These are phyloP conservation scores for Serendipita sp. DNA, from an alignment of 768 basidiomycete species.

Conservation along the genomic window DNA sequence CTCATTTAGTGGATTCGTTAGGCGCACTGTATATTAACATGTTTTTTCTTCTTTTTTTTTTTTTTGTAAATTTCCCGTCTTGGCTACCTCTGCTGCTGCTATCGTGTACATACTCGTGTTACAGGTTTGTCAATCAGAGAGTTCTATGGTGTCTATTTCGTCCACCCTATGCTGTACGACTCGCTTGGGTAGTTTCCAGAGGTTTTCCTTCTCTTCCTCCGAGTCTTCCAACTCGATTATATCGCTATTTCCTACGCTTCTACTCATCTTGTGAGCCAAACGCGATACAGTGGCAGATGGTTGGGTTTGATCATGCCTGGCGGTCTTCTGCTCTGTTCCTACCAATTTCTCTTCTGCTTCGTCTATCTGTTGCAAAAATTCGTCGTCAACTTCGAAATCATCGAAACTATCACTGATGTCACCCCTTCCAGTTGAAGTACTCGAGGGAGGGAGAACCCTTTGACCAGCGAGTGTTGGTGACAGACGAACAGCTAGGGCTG, in stretches of 20 bases:
- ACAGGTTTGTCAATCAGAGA: neutral
- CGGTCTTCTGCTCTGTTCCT: neutral
- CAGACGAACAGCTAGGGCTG: neutral
- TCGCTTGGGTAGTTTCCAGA: neutral
- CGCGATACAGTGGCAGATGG: neutral
- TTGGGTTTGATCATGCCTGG: neutral
- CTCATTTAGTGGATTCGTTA: too few species aligned
- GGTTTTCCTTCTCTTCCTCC: neutral
- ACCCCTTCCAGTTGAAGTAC: slow-evolving; percentile 10
- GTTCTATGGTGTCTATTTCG: neutral
- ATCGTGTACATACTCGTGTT: neutral
- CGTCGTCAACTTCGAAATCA: slow-evolving; percentile 24
- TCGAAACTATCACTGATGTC: slow-evolving; percentile 14
- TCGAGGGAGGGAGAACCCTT: slow-evolving; percentile 12
- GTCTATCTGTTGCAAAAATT: slow-evolving; percentile 26
- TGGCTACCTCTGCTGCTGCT: neutral
- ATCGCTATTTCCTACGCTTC: neutral
- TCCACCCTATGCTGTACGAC: neutral
- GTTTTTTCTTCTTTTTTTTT: neutral
- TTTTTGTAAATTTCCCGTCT: neutral
- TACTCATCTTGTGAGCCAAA: neutral
- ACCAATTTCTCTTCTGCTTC: slow-evolving; percentile 18
- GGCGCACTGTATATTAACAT: neutral
- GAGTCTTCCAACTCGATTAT: slow-evolving; percentile 1
- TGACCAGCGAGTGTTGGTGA: slow-evolving; percentile 19